These are phyloP conservation scores for Phytophthora rubi DNA, from an alignment of 352 stramenopile species.

Conservation along the genomic window DNA sequence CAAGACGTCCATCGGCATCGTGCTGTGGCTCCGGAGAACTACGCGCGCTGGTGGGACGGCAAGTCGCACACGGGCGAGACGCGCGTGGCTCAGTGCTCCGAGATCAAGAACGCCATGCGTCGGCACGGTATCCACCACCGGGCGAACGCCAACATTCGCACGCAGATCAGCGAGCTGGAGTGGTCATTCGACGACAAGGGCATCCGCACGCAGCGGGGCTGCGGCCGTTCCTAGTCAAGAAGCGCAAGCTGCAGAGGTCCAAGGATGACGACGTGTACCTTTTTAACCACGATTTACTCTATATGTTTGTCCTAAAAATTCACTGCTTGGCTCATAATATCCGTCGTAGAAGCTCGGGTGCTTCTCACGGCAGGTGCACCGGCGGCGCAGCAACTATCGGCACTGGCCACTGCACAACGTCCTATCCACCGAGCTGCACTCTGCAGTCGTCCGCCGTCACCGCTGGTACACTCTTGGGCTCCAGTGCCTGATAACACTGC, in stretches of 20 bases:
- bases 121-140: conserved; percentile 69
- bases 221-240: conserved; percentile 9
- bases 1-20: conserved; percentile 75
- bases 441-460: no score
- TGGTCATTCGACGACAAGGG: conserved; percentile 58
- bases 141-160: conserved; percentile 85
- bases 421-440: no score
- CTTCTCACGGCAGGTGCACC: no score
- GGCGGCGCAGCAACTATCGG: no score
- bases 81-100: conserved; percentile 68
- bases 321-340: no score
- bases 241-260: conserved; percentile 14
- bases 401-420: no score
- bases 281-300: neutral
- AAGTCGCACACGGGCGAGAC: conserved; percentile 75
- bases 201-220: conserved; percentile 33
- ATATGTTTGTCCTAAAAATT: no score
- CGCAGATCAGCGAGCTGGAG: conserved; percentile 81
- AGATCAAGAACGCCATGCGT: conserved; percentile 73
- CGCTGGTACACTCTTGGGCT: no score
- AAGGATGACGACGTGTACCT: conserved; percentile 11
- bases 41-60: conserved; percentile 69
- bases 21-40: conserved; percentile 68
- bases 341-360: no score
- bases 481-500: no score